Evolutionary conservation across 495 filamentous ascomycete species (phyloP).

Genomic region (Xylaria acuta): DNA sequence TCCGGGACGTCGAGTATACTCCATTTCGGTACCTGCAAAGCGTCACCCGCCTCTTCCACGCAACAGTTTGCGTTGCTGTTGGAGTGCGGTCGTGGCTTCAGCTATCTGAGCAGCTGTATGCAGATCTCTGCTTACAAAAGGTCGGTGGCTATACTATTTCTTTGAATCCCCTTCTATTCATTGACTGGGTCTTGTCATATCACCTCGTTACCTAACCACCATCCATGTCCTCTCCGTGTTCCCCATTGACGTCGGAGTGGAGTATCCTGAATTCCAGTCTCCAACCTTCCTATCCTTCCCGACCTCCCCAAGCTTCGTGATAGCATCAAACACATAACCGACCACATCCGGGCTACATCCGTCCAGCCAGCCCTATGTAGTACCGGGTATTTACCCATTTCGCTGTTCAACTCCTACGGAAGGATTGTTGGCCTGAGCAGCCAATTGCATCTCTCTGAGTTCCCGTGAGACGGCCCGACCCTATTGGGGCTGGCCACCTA

Average conservation of each 20-base stretch:
- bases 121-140: not conserved
- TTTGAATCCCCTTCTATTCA: not conserved
- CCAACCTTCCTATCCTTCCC: slow-evolving; percentile 22
- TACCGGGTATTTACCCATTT: not conserved
- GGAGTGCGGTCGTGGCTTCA: not conserved
- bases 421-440: not conserved
- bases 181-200: not conserved
- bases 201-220: slow-evolving; percentile 5
- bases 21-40: not conserved
- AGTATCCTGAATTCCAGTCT: not conserved
- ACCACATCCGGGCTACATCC: slow-evolving; percentile 7
- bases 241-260: slow-evolving; percentile 24
- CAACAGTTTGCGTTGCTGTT: not conserved
- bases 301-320: slow-evolving; percentile 7
- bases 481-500: slow-evolving; percentile 1
- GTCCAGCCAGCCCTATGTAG: slow-evolving; percentile 11
- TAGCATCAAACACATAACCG: slow-evolving; percentile 20
- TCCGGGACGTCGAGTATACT: not conserved
- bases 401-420: not conserved
- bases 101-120: not conserved
- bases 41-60: not conserved
- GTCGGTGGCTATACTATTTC: slow-evolving; percentile 15
- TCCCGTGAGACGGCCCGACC: slow-evolving; percentile 11
- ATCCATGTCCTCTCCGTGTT: not conserved
- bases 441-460: not conserved